Evolutionary conservation across 2,329 filamentous ascomycete species (phyloP).

Genomic region (Teratosphaeria destructans): DNA sequence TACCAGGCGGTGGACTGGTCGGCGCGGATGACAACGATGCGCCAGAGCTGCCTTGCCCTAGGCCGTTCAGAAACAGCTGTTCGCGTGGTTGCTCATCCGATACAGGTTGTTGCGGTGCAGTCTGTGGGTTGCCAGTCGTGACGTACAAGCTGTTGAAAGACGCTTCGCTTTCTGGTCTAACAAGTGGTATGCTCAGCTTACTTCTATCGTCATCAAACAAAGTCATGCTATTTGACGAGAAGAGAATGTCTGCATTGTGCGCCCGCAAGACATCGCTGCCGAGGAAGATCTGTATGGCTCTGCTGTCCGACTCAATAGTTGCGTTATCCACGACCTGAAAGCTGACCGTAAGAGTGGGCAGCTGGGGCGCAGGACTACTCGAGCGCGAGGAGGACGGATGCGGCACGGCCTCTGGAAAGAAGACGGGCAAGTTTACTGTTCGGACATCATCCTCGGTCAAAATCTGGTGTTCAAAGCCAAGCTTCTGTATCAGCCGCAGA

Average conservation of each 20-base stretch:
- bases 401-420: slow-evolving; percentile 82
- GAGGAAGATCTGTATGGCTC: slow-evolving; percentile 72
- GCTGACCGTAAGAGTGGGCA: slow-evolving; percentile 68
- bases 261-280: slow-evolving; percentile 79
- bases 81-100: slow-evolving; percentile 42
- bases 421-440: slow-evolving; percentile 69
- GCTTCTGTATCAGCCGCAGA: slow-evolving; percentile 59
- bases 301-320: slow-evolving; percentile 36
- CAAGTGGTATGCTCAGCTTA: slow-evolving; percentile 81
- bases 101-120: not conserved
- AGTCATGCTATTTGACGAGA: slow-evolving; percentile 83
- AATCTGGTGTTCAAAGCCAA: slow-evolving; percentile 55
- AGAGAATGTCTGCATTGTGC: slow-evolving; percentile 80
- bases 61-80: slow-evolving; percentile 22
- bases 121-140: slow-evolving; percentile 25
- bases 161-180: slow-evolving; percentile 77
- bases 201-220: slow-evolving; percentile 78
- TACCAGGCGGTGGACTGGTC: slow-evolving; percentile 18
- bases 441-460: slow-evolving; percentile 45
- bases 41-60: slow-evolving; percentile 20
- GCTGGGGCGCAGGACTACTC: slow-evolving; percentile 61
- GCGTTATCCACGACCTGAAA: slow-evolving; percentile 62
- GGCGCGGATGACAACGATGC: slow-evolving; percentile 13
- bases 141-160: slow-evolving; percentile 70
- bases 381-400: slow-evolving; percentile 65